Evolutionary conservation across 768 basidiomycete genomes (phyloP), one percentile per base, ranked within the genome.

Genomic region (Naematelia aurantialba): DNA sequence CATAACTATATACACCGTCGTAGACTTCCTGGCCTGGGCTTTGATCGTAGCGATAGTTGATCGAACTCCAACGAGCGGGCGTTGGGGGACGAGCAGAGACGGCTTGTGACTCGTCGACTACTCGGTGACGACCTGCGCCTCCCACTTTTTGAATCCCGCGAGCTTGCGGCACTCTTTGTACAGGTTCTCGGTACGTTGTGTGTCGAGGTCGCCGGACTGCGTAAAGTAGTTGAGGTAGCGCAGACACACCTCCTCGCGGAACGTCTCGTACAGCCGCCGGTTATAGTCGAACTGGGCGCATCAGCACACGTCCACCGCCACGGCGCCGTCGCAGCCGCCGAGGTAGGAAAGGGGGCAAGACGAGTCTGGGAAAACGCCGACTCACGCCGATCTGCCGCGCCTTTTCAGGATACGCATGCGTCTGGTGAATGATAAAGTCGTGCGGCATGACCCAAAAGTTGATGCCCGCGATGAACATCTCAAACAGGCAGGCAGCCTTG

Each of bases 401-500:
- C 34, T 39, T 39, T 39, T 39, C 34, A 39, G 34, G 34, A 39
- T 39, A 39, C 8, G 34, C 34, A 39, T 39, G 34, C 34, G 34
- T 39, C 21, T 91, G 89, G 74, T 92, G 91, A 50, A 91, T 84
- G 60, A 93, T 80, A 69, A 92, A 93, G 75, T 93, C 89, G 74
- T 92, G 89, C 11, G 86, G 80, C 12, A 92, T 82, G 25, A 93
- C 88, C 71, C 86, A 89, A 76, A 85, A 91, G 22, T 85, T 85
- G 39, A 91, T 83, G 2, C 91, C 91, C 12, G 89, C 85, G 5
- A 93, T 79, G 78, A 89, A 90, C 84, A 93, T 89, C 74, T 91
- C 91, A 72, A 87, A 91, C 34, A 91, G 81, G 71, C 91, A 92
- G 10, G 91, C 90, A 1, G 91, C 91, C 75, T 93, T 93, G 80